phyloP scores from a whole-genome alignment of 352 stramenopile species.

The Globisporangium paddicum region DNA sequence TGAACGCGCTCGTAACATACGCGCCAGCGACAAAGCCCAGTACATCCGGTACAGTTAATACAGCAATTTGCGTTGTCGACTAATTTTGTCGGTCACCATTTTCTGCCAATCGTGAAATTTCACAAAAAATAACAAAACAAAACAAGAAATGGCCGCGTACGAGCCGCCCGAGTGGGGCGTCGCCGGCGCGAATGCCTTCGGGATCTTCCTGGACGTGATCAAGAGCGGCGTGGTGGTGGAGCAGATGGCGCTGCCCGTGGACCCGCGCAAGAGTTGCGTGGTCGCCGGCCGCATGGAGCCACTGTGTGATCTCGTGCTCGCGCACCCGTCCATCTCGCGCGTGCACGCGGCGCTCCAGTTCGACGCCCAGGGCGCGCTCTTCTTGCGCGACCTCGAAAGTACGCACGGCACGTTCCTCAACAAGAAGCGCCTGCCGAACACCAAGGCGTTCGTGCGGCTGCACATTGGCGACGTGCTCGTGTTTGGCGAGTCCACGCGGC shows the following conservation, averaged over 20 bases:
- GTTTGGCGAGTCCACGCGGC: conserved; percentile 85
- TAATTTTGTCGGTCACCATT: no score
- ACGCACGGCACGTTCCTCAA: conserved; percentile 87
- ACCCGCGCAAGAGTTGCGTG: conserved; percentile 30
- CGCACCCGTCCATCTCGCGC: conserved; percentile 75
- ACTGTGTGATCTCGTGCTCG: conserved; percentile 61
- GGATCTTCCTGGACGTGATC: conserved; percentile 65
- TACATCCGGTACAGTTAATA: no score
- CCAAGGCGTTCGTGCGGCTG: conserved; percentile 51
- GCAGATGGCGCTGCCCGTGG: conserved; percentile 28
- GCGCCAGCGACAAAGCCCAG: neutral
- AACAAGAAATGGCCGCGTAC: conserved; percentile 26
- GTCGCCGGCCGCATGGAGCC: conserved; percentile 53
- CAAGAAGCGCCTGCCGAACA: conserved; percentile 44
- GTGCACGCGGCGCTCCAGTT: conserved; percentile 74
- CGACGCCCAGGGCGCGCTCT: conserved; percentile 54
- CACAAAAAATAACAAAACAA: no score
- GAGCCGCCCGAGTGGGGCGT: conserved; percentile 43
- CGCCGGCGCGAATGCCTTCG: conserved; percentile 41
- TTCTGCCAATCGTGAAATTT: no score
- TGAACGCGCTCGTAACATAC: neutral
- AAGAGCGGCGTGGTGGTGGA: conserved; percentile 58
- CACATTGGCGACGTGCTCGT: conserved; percentile 81
- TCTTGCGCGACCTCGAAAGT: conserved; percentile 68
- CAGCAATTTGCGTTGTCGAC: no score